Evolutionary conservation across 225 moss, liverwort and hornwort genomes (phyloP), one percentile per base, ranked within the genome.

Genomic region (Straminergon stramineum): DNA sequence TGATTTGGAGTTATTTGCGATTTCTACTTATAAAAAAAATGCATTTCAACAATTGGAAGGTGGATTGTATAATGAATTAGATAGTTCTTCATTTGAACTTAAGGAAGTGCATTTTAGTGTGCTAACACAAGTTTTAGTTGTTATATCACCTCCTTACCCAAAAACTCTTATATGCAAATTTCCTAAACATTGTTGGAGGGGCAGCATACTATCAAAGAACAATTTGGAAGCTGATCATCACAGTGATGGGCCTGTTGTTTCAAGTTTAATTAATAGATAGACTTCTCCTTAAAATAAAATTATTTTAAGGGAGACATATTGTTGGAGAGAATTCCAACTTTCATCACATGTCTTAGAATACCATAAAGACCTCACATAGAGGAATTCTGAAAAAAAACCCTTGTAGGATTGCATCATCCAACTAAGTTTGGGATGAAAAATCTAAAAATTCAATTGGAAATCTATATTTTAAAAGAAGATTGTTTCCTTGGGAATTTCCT

Each of bases 341-440:
- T 22, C 2, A n/a, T n/a, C 1, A n/a, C 1, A 2, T 69, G 10
- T 13, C 13, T n/a, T 69, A 3, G 21, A 68, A n/a, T n/a, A n/a
- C 22, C 4, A 22, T 27, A 24, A n/a, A n/a, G 22, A n/a, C 22
- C 4, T 69, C n/a, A 0, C 0, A 0, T 0, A 1, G 0, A 12
- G 2, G 10, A 4, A 69, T 69, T n/a, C 13, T 69, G n/a, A n/a
- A 69, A 65, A n/a, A 69, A 69, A 9, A 9, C 10, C 37, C 11
- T 70, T 70, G 6, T 39, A 70, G 39, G 7, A 69, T 69, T 69
- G n/a, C 7, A n/a, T 13, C 13, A 69, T 37, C 15, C 6, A 6
- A 12, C 68, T 12, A 68, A 68, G 6, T 13, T 69, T n/a, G 2
- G 22, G 7, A 69, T 69, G 39, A 39, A 22, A 23, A 23, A 12